A percentile compares a stretch with the other conserved stretches of the same genome.
Conservation (phyloP, 768 basidiomycete species). For the Suillus plorans region DNA sequence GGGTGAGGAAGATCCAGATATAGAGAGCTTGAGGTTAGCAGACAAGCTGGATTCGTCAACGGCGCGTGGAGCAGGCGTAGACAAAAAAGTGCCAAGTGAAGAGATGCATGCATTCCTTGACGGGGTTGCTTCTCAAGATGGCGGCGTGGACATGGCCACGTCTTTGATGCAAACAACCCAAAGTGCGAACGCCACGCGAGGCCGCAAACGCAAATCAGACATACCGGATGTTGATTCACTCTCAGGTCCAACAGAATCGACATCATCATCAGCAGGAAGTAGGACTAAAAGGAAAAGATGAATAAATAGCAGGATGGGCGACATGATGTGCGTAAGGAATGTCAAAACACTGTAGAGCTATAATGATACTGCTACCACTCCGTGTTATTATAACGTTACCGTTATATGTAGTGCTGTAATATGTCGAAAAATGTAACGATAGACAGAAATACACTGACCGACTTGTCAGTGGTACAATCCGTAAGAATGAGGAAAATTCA, state of each 20-base stretch:
- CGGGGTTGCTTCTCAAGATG: constrained; percentile 38
- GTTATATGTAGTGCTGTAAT: constrained; percentile 10
- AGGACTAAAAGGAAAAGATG: constrained; percentile 32
- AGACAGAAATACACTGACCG: not conserved
- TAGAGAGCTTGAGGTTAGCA: constrained; percentile 25
- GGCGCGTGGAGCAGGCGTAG: constrained; percentile 28
- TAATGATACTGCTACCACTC: not conserved
- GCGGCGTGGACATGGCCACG: constrained; percentile 9
- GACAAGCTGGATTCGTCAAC: constrained; percentile 32
- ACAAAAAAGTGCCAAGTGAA: constrained; percentile 31
- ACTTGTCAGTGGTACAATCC: not conserved
- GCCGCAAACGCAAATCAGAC: constrained; percentile 43
- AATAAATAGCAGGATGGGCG: constrained; percentile 4
- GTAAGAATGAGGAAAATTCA: not conserved
- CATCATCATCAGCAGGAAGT: constrained; percentile 11
- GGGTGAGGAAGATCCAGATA: constrained; percentile 31
- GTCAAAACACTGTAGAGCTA: not conserved
- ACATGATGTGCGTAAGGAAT: constrained; percentile 1
- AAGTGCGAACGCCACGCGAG: constrained; percentile 10
- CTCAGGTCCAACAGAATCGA: not conserved
- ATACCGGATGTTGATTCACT: constrained; percentile 14
- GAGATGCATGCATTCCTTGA: constrained; percentile 44
- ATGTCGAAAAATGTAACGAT: constrained; percentile 4
- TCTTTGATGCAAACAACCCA: not conserved
- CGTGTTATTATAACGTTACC: constrained; percentile 2